Conservation (phyloP, 2,329 filamentous ascomycete genomes). For the Aspergillus sp. region DNA sequence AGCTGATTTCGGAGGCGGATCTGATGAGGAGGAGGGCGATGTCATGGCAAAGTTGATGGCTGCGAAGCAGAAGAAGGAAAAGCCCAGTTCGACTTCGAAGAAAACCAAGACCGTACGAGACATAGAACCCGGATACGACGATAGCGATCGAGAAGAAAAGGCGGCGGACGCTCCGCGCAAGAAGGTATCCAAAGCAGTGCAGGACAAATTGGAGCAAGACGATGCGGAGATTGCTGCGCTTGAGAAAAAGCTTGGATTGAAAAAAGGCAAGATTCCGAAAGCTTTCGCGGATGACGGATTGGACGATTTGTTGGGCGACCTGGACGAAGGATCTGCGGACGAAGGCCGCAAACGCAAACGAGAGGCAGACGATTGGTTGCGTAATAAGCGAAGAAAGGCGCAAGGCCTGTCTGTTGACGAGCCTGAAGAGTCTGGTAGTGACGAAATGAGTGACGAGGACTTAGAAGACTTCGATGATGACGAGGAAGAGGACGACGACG, state of each 20-base stretch:
- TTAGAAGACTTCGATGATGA: conserved; percentile 31
- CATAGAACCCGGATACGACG: conserved; percentile 29
- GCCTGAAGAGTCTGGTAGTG: conserved; percentile 29
- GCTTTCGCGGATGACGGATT: conserved; percentile 80
- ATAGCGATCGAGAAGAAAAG: conserved; percentile 23
- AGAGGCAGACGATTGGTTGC: conserved; percentile 64
- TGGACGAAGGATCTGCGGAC: conserved; percentile 57
- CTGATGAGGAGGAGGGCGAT: conserved; percentile 9
- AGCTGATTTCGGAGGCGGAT: conserved; percentile 18
- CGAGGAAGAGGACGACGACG: background rate
- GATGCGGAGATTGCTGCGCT: conserved; percentile 85
- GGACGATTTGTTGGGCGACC: conserved; percentile 71
- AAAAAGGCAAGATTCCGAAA: conserved; percentile 71
- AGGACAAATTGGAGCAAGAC: conserved; percentile 70
- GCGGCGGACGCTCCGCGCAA: conserved; percentile 13
- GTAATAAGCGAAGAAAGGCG: conserved; percentile 58
- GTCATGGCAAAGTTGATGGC: conserved; percentile 21
- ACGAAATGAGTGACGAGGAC: conserved; percentile 23
- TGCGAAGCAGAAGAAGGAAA: conserved; percentile 21
- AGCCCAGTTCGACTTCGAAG: conserved; percentile 39
- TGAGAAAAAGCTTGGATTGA: conserved; percentile 84
- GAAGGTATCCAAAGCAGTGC: conserved; percentile 45
- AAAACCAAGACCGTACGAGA: conserved; percentile 28
- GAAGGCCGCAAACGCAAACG: conserved; percentile 57
- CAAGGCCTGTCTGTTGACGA: conserved; percentile 27